phyloP scores from a whole-genome alignment of 23 red algal species.

The Gracilaria caudata region DNA sequence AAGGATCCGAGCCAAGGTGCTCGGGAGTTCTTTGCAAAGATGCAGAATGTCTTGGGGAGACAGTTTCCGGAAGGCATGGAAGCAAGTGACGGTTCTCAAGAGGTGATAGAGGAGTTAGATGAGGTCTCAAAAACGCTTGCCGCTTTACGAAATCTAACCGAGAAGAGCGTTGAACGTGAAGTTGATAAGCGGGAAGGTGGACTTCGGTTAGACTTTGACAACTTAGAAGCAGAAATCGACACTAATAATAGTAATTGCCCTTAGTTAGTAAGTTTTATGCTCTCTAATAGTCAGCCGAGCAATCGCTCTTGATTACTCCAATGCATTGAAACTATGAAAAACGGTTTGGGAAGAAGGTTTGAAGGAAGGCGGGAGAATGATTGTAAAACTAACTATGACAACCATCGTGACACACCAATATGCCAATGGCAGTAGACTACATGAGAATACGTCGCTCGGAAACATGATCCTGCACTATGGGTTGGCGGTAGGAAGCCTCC shows the following conservation, averaged over 20 bases:
- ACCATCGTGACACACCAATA: background rate
- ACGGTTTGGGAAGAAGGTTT: background rate
- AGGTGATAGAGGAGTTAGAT: background rate
- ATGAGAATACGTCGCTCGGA: constrained; percentile 45
- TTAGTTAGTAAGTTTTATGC: background rate
- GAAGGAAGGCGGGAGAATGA: background rate
- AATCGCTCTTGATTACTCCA: background rate
- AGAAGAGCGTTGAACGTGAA: background rate
- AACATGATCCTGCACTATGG: constrained; percentile 16
- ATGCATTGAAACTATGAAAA: background rate
- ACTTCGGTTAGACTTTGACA: constrained; percentile 3
- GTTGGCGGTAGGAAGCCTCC: constrained; percentile 4
- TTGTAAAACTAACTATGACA: background rate
- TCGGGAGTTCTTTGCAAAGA: constrained; percentile 18
- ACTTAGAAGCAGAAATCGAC: background rate
- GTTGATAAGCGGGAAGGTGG: background rate
- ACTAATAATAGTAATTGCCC: background rate
- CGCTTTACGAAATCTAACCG: constrained; percentile 27
- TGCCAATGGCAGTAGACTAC: background rate
- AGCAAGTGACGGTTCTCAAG: background rate
- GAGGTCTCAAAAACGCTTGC: background rate
- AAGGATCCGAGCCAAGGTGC: background rate
- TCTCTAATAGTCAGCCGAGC: background rate
- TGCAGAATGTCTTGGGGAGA: background rate
- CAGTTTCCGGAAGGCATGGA: constrained; percentile 18